Conservation (phyloP, 805 yeast genomes). For the Kluyveromyces siamensis region DNA sequence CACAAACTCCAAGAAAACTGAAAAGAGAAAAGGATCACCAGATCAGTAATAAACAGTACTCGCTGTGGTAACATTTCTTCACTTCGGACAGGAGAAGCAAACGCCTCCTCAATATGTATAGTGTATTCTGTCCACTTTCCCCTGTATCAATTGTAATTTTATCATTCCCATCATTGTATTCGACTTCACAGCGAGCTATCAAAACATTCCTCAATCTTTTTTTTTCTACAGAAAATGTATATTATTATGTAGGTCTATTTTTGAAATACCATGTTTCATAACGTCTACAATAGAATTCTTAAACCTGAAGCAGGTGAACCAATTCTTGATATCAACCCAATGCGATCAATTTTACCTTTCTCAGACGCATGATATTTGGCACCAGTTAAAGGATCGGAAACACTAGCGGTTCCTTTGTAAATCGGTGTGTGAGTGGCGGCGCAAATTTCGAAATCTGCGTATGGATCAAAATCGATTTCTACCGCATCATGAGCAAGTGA, state of each 20-base stretch:
- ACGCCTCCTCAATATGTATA: background rate
- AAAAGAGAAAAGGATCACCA: slow-evolving; percentile 2
- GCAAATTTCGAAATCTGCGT: slow-evolving; percentile 85
- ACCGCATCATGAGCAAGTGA: slow-evolving; percentile 74
- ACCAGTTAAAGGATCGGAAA: slow-evolving; percentile 77
- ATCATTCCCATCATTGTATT: background rate
- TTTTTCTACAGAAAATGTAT: background rate
- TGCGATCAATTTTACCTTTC: slow-evolving; percentile 69
- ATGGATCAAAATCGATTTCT: slow-evolving; percentile 87
- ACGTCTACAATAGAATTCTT: slow-evolving; percentile 34
- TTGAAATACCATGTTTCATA: background rate
- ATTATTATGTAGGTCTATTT: background rate
- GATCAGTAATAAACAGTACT: slow-evolving; percentile 1
- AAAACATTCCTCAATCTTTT: background rate
- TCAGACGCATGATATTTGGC: slow-evolving; percentile 73
- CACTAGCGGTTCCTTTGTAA: slow-evolving; percentile 61
- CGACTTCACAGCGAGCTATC: background rate
- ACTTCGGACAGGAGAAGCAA: background rate
- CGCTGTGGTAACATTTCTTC: background rate
- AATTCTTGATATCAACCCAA: slow-evolving; percentile 67
- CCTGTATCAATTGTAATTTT: background rate
- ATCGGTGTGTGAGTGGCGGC: slow-evolving; percentile 83
- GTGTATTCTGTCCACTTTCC: background rate
- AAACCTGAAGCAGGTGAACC: slow-evolving; percentile 93
- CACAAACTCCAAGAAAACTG: slow-evolving; percentile 2